A percentile compares a stretch with the other conserved stretches of the same genome.
These are phyloP conservation scores for Domatiomyces catenatus DNA, from an alignment of 2,329 filamentous ascomycete genomes.

Conservation along the genomic window DNA sequence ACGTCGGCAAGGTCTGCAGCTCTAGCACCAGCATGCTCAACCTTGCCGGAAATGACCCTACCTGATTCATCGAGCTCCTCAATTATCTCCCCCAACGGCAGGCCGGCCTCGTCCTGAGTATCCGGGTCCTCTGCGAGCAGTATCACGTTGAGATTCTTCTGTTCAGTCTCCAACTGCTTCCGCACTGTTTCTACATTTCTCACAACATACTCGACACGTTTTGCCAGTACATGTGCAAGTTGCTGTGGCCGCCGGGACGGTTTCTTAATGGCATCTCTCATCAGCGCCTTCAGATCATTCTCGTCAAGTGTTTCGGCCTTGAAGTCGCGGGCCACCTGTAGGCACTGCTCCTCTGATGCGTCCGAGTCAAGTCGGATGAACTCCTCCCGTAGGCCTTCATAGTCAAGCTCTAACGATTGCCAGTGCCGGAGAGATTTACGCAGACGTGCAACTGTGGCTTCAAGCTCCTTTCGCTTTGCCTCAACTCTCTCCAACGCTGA, in stretches of 20 bases:
- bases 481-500: conserved; percentile 55
- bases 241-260: conserved; percentile 40
- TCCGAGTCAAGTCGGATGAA: conserved; percentile 42
- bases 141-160: conserved; percentile 54
- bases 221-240: conserved; percentile 51
- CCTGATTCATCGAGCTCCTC: conserved; percentile 86
- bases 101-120: conserved; percentile 48
- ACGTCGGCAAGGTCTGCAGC: conserved; percentile 55
- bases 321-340: conserved; percentile 30
- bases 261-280: conserved; percentile 29
- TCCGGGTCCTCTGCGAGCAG: conserved; percentile 46
- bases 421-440: conserved; percentile 67
- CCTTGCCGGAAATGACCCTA: conserved; percentile 56
- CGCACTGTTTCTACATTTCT: conserved; percentile 62
- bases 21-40: conserved; percentile 52
- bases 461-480: conserved; percentile 56
- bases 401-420: conserved; percentile 83
- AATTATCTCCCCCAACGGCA: conserved; percentile 77
- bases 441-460: conserved; percentile 59
- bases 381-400: conserved; percentile 76
- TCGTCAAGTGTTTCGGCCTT: conserved; percentile 29
- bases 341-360: conserved; percentile 39
- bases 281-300: conserved; percentile 40
- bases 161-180: conserved; percentile 53
- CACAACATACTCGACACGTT: conserved; percentile 77